Evolutionary conservation across 163 green algal genomes (phyloP).

Genomic region (Smithsoniella earleae): DNA sequence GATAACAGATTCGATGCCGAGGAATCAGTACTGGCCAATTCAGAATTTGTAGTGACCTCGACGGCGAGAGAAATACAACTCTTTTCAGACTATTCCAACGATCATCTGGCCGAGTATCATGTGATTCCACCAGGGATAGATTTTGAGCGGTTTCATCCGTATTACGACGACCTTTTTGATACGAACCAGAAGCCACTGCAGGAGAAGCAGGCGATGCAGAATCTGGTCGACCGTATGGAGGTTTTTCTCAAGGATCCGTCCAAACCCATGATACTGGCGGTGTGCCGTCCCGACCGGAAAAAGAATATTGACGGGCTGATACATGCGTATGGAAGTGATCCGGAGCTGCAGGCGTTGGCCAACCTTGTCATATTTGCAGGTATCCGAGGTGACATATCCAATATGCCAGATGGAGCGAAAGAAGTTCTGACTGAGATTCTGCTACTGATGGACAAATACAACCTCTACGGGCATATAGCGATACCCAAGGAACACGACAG

Average conservation of each 20-base stretch:
- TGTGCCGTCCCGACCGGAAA: not conserved
- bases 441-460: constrained; percentile 46
- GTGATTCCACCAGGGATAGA: not conserved
- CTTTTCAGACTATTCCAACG: not conserved
- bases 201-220: not conserved
- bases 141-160: not conserved
- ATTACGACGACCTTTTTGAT: too few relatives aligned
- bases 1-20: not conserved
- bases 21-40: not conserved
- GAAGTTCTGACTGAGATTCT: constrained; percentile 38
- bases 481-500: constrained; percentile 42
- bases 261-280: not conserved
- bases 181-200: not conserved
- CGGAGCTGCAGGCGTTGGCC: constrained; percentile 34
- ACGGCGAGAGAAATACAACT: not conserved
- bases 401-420: constrained; percentile 20
- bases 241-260: not conserved
- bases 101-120: not conserved
- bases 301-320: not conserved
- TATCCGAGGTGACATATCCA: constrained; percentile 41
- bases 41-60: not conserved
- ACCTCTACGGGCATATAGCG: constrained; percentile 41
- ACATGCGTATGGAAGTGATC: constrained; percentile 35
- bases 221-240: not conserved
- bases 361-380: constrained; percentile 42